These are phyloP conservation scores for Tritrichomonas musculus DNA, from an alignment of 208 protist species.

Conservation along the genomic window DNA sequence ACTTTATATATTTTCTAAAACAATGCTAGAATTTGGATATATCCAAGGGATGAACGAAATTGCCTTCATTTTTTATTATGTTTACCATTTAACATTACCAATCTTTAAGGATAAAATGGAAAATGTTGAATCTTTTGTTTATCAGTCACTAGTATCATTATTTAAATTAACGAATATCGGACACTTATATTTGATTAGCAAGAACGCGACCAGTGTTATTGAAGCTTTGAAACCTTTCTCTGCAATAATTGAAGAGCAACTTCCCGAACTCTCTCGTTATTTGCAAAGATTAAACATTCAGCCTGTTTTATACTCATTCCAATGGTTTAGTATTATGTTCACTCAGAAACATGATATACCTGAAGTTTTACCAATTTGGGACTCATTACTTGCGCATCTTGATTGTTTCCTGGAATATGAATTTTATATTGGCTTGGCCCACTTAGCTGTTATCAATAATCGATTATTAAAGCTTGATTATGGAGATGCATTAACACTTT, in stretches of 20 bases:
- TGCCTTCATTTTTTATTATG: not conserved
- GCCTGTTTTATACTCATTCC: not conserved
- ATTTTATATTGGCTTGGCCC: not conserved
- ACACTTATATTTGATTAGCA: not conserved
- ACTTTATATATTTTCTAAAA: not conserved
- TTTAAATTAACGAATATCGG: not conserved
- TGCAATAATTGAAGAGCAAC: not conserved
- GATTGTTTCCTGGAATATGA: not conserved
- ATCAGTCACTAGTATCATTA: not conserved
- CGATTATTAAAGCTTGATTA: not conserved
- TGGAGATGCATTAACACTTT: not conserved
- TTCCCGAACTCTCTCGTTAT: not conserved
- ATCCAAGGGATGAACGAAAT: slow-evolving; percentile 13
- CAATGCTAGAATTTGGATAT: not conserved
- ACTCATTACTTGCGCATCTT: not conserved
- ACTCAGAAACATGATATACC: not conserved
- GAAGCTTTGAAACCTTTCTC: not conserved
- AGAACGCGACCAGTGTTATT: not conserved
- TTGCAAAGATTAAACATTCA: not conserved
- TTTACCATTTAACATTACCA: not conserved
- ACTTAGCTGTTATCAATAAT: not conserved
- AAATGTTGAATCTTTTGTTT: not conserved
- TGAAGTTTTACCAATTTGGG: not conserved
- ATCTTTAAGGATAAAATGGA: not conserved
- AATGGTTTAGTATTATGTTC: not conserved